Base-by-base conservation (phyloP, 2,329 filamentous ascomycete genomes). In the Sarocladiaceae sp. region DNA sequence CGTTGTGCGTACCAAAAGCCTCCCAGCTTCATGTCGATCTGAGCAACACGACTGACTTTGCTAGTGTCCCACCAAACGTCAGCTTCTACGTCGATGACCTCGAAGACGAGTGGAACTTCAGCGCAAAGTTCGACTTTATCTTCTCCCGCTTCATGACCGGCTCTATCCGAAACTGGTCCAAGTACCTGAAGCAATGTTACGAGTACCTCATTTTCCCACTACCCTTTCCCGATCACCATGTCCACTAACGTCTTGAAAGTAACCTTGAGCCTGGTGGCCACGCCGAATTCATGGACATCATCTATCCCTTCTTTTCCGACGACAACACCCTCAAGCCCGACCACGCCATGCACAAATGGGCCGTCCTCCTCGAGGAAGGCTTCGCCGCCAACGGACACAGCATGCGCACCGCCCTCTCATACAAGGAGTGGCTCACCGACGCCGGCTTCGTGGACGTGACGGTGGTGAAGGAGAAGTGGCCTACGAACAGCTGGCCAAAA, bases 261-360 rank as follows among this genome's bases (percentile, higher is more conserved):
- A 31, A 80, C 59, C 64, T 80, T 15, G 77, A 74, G 57, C 75
- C 76, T 2, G 78, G 77, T 15, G 78, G 74, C n/a, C 80, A 77
- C 77, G 70, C 79, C 42, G 78, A 82, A 57, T 63, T 79, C 33
- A 77, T 80, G 59, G 78, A 81, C 60, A 74, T 79, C 23, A 71
- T 79, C 51, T 76, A 40, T 12, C 36, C 36, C 13, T n/a, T 70
- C 68, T 1, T 61, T 63, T 8, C 59, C 58, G 51, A 79, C 73
- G 12, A 61, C 56, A 0, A 58, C 58, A 42, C 72, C 75, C 51
- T 76, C 65, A 2, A 55, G 57, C 40, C 61, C 59, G 47, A 80
- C 12, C 52, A 56, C 6, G 13, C 55, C 7, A 40, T 66, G 17
- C 42, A 54, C 22, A 51, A 52, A 1, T 66, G 62, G 51, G 22